Evolutionary conservation across 2,329 filamentous ascomycete genomes (phyloP), one percentile per base, ranked within the genome.

Genomic region (Monilinia polystroma): DNA sequence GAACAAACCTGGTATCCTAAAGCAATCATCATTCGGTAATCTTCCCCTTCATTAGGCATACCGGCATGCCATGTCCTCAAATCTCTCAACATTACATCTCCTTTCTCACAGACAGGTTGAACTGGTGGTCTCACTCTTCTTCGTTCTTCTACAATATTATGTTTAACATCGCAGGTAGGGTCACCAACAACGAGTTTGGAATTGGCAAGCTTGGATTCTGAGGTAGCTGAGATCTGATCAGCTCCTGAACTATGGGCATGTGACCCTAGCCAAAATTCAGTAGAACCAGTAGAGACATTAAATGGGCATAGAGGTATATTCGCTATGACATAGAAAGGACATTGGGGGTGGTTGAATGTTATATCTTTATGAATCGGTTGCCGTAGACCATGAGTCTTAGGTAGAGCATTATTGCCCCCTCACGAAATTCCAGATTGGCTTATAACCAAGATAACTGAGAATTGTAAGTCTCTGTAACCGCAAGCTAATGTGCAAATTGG

Each of bases 331-430:
- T 78, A 80, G 63, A 83, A 84, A 1, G 80, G 80, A 67, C 83
- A 81, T 1, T 75, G 69, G 0, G 84, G 84, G 85, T 86, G 82
- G 4, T 77, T 76, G 71, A 86, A 86, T 72, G 86, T 83, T 8
- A 83, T 83, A 69, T 88, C 85, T 0, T 82, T 81, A 74, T 88
- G 85, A 0, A 85, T 83, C 0, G 84, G 84, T 68, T 86, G 84
- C 26, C 81, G 77, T 32, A 56, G 54, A 63, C 81, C 77, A 18
- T 45, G 26, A 0, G 82, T 77, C 14, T 51, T 63, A 38, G 49
- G 56, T 23, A 65, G 52, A 23, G 66, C 66, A 62, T 78, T 79
- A 18, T 72, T 73, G 54, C 75, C 54, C 54, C 29, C 4, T 56
- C 26, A 56, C 54, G n/a, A 78, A 79, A 69, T 78, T 79, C 76